A percentile compares a stretch with the other conserved stretches of the same genome.
Evolutionary conservation across 768 basidiomycete species (phyloP).

Genomic region (Pulveroboletus sp.): DNA sequence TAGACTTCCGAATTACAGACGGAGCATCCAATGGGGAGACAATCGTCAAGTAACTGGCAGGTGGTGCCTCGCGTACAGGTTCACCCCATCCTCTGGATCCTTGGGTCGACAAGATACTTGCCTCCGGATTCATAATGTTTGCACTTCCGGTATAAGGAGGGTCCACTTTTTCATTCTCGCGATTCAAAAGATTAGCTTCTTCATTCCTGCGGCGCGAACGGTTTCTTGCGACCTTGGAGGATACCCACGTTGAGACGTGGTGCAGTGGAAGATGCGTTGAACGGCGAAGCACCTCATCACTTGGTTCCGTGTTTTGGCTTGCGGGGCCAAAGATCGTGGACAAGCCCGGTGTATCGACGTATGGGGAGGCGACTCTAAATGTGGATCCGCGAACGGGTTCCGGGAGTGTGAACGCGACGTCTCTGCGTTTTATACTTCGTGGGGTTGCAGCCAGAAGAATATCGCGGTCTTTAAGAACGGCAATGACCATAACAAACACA

Average conservation of each 20-base stretch:
- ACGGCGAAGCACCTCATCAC: constrained; percentile 11
- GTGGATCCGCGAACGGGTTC: constrained; percentile 24
- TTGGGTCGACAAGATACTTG: constrained; percentile 5
- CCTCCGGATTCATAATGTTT: neutral
- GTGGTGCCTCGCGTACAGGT: constrained; percentile 2
- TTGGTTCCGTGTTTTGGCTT: constrained; percentile 6
- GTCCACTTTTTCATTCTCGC: constrained; percentile 27
- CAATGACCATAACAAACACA: constrained; percentile 50
- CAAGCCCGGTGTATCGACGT: constrained; percentile 25
- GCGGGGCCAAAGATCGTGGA: constrained; percentile 12
- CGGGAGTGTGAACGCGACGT: constrained; percentile 18
- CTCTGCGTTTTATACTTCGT: neutral
- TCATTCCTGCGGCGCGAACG: constrained; percentile 24
- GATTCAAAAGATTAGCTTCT: constrained; percentile 32
- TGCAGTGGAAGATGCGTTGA: constrained; percentile 22
- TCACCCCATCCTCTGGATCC: constrained; percentile 8
- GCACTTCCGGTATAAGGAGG: constrained; percentile 1
- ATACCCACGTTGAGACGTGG: constrained; percentile 39
- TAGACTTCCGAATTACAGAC: constrained; percentile 4
- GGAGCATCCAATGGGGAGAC: constrained; percentile 8
- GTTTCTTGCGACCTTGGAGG: constrained; percentile 26
- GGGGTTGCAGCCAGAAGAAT: neutral
- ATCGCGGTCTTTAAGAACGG: constrained; percentile 31
- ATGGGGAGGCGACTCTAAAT: constrained; percentile 22
- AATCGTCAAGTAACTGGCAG: constrained; percentile 1